Base-by-base conservation (phyloP, 768 basidiomycete genomes). In the Russula foetens region DNA sequence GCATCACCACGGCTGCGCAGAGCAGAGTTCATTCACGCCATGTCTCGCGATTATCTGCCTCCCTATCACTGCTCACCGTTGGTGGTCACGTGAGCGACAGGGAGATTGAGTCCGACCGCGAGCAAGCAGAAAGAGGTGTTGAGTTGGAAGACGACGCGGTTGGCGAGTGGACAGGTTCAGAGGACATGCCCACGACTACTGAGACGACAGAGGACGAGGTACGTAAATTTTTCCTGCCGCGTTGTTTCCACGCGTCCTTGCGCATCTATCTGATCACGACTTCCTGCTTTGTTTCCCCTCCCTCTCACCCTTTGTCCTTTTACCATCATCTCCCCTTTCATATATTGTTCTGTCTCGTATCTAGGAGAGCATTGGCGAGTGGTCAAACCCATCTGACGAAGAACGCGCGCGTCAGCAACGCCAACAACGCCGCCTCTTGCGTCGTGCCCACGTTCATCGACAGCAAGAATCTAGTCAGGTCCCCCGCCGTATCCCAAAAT, bases 311-410 rank as follows among this genome's bases (percentile, higher is more conserved):
- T 54, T 63, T 60, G 50, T 46, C 62, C 56, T 48, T 49, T 41
- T 28, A 38, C 55, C 50, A 39, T 41, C 24, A 53, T 38, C 14
- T 44, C 50, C 59, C 31, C 64, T 59, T 45, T 51, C 63, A 55
- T 58, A 29, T 62, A 52, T 43, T 67, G 53, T 48, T 35, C 17
- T 46, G n/a, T 1, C 52, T 15, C 26, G 53, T 19, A 43, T 29
- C 44, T 63, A 72, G 65, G 75, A 90, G 85, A 91, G 88, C 66
- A 85, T 90, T 51, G 90, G 89, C 28, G 90, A 93, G 74, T 93
- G 82, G 81, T 93, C 91, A 24, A 93, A 93, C 68, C 91, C 91
- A 19, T 93, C 91, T 26, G 91, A 93, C 68, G 91, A 93, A 71
- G 91, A 93, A 69, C 81, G 86, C 29, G 90, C 86, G 4, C 82